Evolutionary conservation across 1,284 basidiomycete genomes (phyloP).

Genomic region (Coriolopsis trogii): DNA sequence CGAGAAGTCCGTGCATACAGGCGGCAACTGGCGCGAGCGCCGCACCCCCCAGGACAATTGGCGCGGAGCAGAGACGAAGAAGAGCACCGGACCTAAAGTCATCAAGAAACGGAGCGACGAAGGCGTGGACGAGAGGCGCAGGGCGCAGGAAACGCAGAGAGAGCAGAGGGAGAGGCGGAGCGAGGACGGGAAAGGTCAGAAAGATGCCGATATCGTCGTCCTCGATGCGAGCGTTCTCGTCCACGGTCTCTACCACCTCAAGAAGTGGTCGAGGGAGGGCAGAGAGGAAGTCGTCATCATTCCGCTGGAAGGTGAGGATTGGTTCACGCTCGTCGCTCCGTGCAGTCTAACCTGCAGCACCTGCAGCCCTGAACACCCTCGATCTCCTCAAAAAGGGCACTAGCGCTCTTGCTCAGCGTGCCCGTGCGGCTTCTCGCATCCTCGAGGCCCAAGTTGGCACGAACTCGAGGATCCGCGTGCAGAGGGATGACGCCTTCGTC

Average conservation of each 20-base stretch:
- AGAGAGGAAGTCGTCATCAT: constrained; percentile 75
- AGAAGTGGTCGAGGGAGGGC: constrained; percentile 78
- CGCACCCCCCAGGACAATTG: constrained; percentile 24
- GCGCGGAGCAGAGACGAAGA: constrained; percentile 30
- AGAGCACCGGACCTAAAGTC: constrained; percentile 14
- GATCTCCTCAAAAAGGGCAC: constrained; percentile 93
- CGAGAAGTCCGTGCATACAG: constrained; percentile 70
- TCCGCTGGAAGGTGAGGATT: constrained; percentile 87
- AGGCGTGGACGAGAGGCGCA: constrained; percentile 14
- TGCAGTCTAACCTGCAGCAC: not conserved
- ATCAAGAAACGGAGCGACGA: constrained; percentile 31
- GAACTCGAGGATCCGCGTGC: constrained; percentile 76
- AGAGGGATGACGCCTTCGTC: constrained; percentile 78
- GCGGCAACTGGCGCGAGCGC: constrained; percentile 61
- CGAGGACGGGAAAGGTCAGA: constrained; percentile 42
- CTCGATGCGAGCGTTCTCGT: constrained; percentile 89
- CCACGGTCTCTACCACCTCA: constrained; percentile 80
- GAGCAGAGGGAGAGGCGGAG: constrained; percentile 31
- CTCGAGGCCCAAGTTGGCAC: constrained; percentile 82
- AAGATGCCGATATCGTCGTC: constrained; percentile 76
- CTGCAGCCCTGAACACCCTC: constrained; percentile 86
- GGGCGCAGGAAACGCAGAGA: constrained; percentile 25
- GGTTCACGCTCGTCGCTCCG: constrained; percentile 10
- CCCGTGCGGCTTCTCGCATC: constrained; percentile 80
- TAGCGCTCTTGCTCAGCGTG: constrained; percentile 75